Conservation (phyloP, 2,329 filamentous ascomycete genomes). For the Penicillium brevicompactum region DNA sequence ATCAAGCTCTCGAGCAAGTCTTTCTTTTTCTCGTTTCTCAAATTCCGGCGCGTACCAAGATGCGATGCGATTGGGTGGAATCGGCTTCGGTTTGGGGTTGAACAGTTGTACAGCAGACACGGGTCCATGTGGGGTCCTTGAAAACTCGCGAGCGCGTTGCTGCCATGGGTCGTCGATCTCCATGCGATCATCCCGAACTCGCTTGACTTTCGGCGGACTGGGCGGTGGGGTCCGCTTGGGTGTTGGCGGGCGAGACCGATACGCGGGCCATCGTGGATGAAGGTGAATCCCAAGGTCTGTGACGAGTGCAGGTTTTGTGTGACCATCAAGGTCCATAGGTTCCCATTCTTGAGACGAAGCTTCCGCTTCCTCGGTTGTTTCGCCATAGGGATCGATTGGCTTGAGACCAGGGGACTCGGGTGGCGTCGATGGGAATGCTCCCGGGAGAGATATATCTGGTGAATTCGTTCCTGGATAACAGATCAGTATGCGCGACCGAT, state of each 20-base stretch:
- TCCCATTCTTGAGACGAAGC: constrained; percentile 8
- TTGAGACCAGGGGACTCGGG: constrained; percentile 17
- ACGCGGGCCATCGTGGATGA: constrained; percentile 11
- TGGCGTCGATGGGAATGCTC: constrained; percentile 20
- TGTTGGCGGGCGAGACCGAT: constrained; percentile 3
- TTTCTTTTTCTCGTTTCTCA: constrained; percentile 28
- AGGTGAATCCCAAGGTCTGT: constrained; percentile 22
- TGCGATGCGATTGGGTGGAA: constrained; percentile 31
- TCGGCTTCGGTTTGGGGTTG: constrained; percentile 16
- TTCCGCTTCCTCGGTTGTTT: constrained; percentile 2
- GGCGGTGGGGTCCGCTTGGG: constrained; percentile 4
- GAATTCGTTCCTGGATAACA: neutral
- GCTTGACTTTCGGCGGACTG: constrained; percentile 1
- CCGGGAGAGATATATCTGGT: constrained; percentile 12
- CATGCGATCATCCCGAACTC: constrained; percentile 8
- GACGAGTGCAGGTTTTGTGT: constrained; percentile 10
- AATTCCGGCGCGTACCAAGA: constrained; percentile 34
- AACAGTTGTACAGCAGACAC: constrained; percentile 36
- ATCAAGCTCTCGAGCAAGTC: constrained; percentile 22
- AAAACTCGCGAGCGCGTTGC: constrained; percentile 13
- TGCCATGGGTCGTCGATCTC: constrained; percentile 25
- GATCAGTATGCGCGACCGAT: constrained; percentile 2
- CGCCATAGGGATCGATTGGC: constrained; percentile 5
- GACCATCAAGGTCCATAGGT: constrained; percentile 10
- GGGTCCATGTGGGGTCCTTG: constrained; percentile 25